phyloP scores from a whole-genome alignment of 2,329 filamentous ascomycete genomes.

The Talaromyces pinophilus region DNA sequence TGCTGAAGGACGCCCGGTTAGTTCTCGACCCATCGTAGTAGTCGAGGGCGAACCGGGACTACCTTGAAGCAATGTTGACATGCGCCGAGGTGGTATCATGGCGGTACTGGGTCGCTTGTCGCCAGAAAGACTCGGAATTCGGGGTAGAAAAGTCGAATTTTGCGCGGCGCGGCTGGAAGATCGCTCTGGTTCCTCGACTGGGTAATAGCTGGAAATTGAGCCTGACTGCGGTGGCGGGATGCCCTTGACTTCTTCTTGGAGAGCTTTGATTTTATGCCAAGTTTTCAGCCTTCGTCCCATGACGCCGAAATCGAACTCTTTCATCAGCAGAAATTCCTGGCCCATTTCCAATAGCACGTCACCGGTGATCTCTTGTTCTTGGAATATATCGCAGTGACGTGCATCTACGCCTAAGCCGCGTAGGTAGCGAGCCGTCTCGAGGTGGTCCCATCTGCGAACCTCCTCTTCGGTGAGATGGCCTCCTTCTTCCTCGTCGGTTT shows the following conservation, averaged over 20 bases:
- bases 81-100: constrained; percentile 34
- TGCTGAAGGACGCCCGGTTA: constrained; percentile 65
- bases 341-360: constrained; percentile 94
- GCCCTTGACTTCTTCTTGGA: constrained; percentile 82
- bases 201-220: constrained; percentile 45
- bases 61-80: constrained; percentile 32
- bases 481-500: constrained; percentile 92
- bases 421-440: constrained; percentile 84
- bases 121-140: constrained; percentile 44
- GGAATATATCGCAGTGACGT: constrained; percentile 89
- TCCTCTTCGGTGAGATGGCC: constrained; percentile 68
- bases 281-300: constrained; percentile 88
- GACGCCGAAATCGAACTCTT: constrained; percentile 89
- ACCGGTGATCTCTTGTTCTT: constrained; percentile 92
- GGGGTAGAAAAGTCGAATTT: constrained; percentile 43
- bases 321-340: constrained; percentile 90
- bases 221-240: constrained; percentile 50
- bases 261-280: constrained; percentile 91
- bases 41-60: constrained; percentile 48
- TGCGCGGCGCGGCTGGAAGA: constrained; percentile 44
- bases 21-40: constrained; percentile 47
- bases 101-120: constrained; percentile 35
- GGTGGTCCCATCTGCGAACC: constrained; percentile 76
- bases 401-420: constrained; percentile 83
- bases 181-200: constrained; percentile 47